Conservation (phyloP, 768 basidiomycete species). For the Leccinum uliginosum region DNA sequence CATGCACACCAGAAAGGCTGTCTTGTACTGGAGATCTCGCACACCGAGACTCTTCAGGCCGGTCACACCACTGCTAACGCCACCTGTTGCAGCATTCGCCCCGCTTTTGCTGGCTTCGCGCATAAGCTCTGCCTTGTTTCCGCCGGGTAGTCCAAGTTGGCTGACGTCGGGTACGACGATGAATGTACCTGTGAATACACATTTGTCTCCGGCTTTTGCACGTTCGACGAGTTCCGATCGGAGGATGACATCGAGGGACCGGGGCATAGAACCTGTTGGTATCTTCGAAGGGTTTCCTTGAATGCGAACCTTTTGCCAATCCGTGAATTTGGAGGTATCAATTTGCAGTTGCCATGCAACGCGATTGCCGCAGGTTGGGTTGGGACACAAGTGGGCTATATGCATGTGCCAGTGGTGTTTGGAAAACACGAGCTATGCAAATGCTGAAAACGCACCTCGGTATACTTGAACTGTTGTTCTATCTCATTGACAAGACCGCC, state of each 20-base stretch:
- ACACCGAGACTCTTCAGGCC: constrained; percentile 94
- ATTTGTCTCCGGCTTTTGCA: constrained; percentile 98
- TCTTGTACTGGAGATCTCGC: constrained; percentile 95
- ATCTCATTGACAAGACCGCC: constrained; percentile 83
- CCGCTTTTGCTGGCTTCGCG: constrained; percentile 73
- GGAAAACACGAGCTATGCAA: constrained; percentile 1
- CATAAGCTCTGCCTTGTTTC: constrained; percentile 86
- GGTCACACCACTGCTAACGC: constrained; percentile 78
- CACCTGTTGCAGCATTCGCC: constrained; percentile 54
- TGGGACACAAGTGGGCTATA: constrained; percentile 89
- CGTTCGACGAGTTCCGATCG: constrained; percentile 94
- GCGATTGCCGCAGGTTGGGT: constrained; percentile 92
- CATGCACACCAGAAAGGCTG: constrained; percentile 98
- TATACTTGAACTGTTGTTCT: constrained; percentile 99
- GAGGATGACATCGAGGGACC: constrained; percentile 92
- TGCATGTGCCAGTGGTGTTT: constrained; percentile 1
- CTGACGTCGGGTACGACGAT: constrained; percentile 98
- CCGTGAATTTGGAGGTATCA: constrained; percentile 93
- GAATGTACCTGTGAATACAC: constrained; percentile 95
- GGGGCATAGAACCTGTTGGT: constrained; percentile 97
- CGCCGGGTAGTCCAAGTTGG: constrained; percentile 91
- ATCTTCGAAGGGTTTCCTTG: constrained; percentile 99
- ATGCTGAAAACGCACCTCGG: constrained; percentile 57
- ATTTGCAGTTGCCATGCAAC: constrained; percentile 90
- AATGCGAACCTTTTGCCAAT: constrained; percentile 99